phyloP scores from a whole-genome alignment of 2,329 filamentous ascomycete species.

The Nigrospora sphaerica region DNA sequence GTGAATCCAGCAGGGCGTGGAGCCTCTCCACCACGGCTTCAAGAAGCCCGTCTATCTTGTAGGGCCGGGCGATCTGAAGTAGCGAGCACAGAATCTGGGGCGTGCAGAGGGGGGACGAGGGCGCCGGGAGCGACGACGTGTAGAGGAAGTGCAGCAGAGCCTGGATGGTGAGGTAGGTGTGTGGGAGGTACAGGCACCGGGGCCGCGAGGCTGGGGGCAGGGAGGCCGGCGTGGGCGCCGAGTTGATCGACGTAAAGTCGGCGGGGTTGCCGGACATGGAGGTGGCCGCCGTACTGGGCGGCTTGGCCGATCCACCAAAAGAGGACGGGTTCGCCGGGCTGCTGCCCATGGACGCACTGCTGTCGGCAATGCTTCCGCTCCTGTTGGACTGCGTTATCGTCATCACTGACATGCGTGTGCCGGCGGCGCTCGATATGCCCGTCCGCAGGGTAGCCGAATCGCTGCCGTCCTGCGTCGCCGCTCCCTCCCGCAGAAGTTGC shows the following conservation, averaged over 20 bases:
- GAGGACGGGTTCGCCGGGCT: slow-evolving; percentile 24
- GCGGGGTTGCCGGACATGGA: slow-evolving; percentile 31
- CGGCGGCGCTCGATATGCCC: slow-evolving; percentile 47
- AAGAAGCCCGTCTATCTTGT: slow-evolving; percentile 84
- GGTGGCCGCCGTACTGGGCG: slow-evolving; percentile 36
- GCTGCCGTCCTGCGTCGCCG: slow-evolving; percentile 61
- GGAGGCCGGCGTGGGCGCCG: slow-evolving; percentile 48
- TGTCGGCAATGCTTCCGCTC: slow-evolving; percentile 43
- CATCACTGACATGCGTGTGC: slow-evolving; percentile 69
- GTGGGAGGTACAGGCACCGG: slow-evolving; percentile 84
- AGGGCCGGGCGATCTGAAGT: slow-evolving; percentile 86
- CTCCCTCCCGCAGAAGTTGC: slow-evolving; percentile 77
- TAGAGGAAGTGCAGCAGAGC: slow-evolving; percentile 90
- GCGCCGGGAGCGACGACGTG: slow-evolving; percentile 77
- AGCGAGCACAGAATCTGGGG: slow-evolving; percentile 95
- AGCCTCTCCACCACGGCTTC: slow-evolving; percentile 90
- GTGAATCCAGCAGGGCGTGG: slow-evolving; percentile 80
- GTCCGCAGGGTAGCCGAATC: slow-evolving; percentile 72
- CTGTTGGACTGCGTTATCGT: slow-evolving; percentile 68
- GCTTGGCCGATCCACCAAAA: slow-evolving; percentile 30
- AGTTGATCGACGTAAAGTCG: slow-evolving; percentile 43
- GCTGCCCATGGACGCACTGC: slow-evolving; percentile 37
- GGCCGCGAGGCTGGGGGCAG: slow-evolving; percentile 62
- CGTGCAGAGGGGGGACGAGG: slow-evolving; percentile 73
- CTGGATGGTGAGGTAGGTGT: slow-evolving; percentile 83